Base-by-base conservation (phyloP, 2,329 filamentous ascomycete species). In the Claviceps maximensis region DNA sequence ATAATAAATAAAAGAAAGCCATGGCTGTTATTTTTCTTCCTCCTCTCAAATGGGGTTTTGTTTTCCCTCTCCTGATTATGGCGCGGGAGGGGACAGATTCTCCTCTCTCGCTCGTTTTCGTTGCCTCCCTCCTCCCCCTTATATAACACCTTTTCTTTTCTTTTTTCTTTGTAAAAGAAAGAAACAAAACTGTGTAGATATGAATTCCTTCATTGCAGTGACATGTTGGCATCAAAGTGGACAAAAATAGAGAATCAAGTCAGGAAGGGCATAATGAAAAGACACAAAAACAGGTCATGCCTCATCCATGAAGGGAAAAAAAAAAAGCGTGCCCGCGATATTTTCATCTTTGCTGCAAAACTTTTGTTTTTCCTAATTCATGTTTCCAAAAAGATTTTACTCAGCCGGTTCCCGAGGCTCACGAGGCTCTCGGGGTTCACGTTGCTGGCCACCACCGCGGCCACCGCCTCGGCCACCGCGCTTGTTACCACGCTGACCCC, bases 401-500 rank as follows among this genome's bases (percentile, higher is more conserved):
- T 70, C 66, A 41, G 61, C 56, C 52, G 66, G 57, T 55, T 65
- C 61, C 29, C 52, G 56, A 53, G 63, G 64, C 55, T 72, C 69
- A 41, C 70, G 63, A 40, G 69, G 66, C 59, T 73, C 71, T 38
- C 71, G 62, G 17, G 71, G 73, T 62, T 79, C 75, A 57, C 76
- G 66, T 50, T 76, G 74, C 65, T 81, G 71, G 49, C 74, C 73
- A 47, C 74, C 71, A 51, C 72, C 68, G 45, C 79, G 70, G 49
- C 74, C 72, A 41, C 78, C 74, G 47, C 76, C 75, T 42, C 78
- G 70, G 33, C 74, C 70, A 29, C 73, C 73, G 54, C 77, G 71
- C 64, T 76, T 75, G 42, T 73, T 74, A 19, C 71, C 74, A 27
- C 74, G 71, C 59, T 77, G 74, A 47, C 69, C 67, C 54, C 69